Base-by-base conservation (phyloP, 495 filamentous ascomycete species). In the Bathelium albidoporum region DNA sequence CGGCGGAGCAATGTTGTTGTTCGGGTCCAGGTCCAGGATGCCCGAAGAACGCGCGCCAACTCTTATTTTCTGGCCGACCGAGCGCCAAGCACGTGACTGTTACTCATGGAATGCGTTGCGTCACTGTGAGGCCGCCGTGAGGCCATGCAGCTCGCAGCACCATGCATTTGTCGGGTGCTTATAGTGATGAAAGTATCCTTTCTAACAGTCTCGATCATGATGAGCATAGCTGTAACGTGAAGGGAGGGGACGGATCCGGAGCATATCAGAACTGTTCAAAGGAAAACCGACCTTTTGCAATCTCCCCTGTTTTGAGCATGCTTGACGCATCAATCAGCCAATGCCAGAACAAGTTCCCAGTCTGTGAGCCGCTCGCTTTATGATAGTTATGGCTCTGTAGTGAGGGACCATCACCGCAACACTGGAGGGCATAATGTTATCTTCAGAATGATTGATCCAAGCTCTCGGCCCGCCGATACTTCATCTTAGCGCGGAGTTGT, bases 1-100 rank as follows among this genome's bases (percentile, higher is more conserved):
- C 16, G 11, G n/a, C 9, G 20, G 49, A 14, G 44, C 20, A 36
- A 58, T 63, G 61, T 63, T 63, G 61, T 59, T 45, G 52, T 63
- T 59, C 61, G 52, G 61, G 49, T 55, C 34, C 61, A 32, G 61
- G 49, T 55, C 34, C 14, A 44, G n/a, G 60, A 52, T 32, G 24
- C 18, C n/a, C n/a, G 49, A 55, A 55, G 20, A 49, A 49, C 43
- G 43, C 49, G 49, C 49, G 49, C 49, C 49, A 55, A 28, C 24
- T 55, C 49, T 55, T 55, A 55, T 55, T 55, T 29, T 55, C 9
- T n/a, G 39, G 7, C 16, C 60, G 32, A 43, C 11, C 43, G 60
- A 62, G 34, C n/a, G 7, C 14, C 29, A 29, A 20, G 60, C 43
- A 32, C 34, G 29, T 62, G 60, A 32, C 36, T n/a, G n/a, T 61